Percentiles rank a stretch among this genome's conserved stretches.
Evolutionary conservation across 306 rosid genomes (phyloP).

Genomic region (Luffa aegyptiaca): DNA sequence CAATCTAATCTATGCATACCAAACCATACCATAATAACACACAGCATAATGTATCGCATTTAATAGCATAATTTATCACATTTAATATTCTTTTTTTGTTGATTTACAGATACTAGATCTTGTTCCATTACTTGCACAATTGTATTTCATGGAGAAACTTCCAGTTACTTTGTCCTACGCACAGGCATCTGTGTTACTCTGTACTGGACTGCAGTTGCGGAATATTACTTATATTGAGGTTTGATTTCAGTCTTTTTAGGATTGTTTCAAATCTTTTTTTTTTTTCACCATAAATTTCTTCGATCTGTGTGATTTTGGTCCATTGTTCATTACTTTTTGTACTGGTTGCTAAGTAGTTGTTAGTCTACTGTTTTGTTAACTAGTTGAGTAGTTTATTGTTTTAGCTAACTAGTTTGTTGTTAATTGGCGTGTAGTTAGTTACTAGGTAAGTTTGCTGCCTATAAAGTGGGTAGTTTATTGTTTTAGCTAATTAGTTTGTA

Average conservation of each 20-base stretch:
- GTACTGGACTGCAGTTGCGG: constrained; percentile 78
- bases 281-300: not conserved
- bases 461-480: not conserved
- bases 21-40: not conserved
- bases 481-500: not conserved
- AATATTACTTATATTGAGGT: constrained; percentile 68
- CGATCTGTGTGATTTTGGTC: not conserved
- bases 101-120: constrained; percentile 67
- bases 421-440: not conserved
- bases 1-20: not conserved
- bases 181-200: constrained; percentile 81
- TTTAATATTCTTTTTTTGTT: not conserved
- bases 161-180: constrained; percentile 58
- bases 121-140: constrained; percentile 52
- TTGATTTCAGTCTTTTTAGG: constrained; percentile 14
- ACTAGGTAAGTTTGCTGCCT: not conserved
- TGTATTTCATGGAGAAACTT: constrained; percentile 62
- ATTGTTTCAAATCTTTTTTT: not conserved
- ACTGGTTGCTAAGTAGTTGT: not conserved
- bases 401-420: not conserved
- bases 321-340: not conserved
- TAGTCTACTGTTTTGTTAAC: not conserved
- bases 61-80: not conserved
- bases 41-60: not conserved
- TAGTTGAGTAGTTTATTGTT: not conserved